Base-by-base conservation (phyloP, 2,329 filamentous ascomycete species). In the Cladosporium phlei region DNA sequence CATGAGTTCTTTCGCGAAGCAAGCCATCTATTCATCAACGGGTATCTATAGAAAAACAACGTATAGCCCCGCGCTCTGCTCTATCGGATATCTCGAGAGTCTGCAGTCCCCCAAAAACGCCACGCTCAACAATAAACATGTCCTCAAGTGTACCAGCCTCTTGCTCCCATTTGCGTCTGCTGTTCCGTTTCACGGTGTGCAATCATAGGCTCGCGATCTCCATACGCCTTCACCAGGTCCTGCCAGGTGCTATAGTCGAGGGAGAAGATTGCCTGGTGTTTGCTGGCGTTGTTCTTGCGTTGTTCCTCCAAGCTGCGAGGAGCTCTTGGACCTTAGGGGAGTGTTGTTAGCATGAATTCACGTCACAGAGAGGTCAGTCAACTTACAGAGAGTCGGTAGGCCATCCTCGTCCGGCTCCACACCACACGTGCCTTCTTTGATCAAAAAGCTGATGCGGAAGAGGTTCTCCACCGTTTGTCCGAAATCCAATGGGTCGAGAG, bases 381-480 rank as follows among this genome's bases (percentile, higher is more conserved):
- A 76, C 85, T 73, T 74, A 95, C 89, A 74, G 38, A 97, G 67
- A 17, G 88, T 81, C n/a, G 90, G 90, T 32, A 95, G 69, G 1
- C 78, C 82, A 50, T 85, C 70, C 10, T 81, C 76, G 59, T 96
- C 90, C 47, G 81, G 77, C 3, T 79, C 74, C n/a, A 98, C 75
- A 25, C 80, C 80, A 5, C 89, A 79, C 50, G 78, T 80, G 9
- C 89, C 89, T 67, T 98, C 93, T 48, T 87, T 82, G 50, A 97
- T 88, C 51, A 98, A 70, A 61, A 98, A 98, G 63, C 88, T 94
- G 56, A 95, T 80, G 64, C 97, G 97, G 66, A 98, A 98, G 58
- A 98, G 74, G 59, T 98, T 98, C 64, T 98, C 93, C 5, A 98
- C 83, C 0, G 89, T 95, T 66, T 98, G 93, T 0, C 88, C 88